Evolutionary conservation across 495 filamentous ascomycete genomes (phyloP).

Genomic region (Penicillium silybi): DNA sequence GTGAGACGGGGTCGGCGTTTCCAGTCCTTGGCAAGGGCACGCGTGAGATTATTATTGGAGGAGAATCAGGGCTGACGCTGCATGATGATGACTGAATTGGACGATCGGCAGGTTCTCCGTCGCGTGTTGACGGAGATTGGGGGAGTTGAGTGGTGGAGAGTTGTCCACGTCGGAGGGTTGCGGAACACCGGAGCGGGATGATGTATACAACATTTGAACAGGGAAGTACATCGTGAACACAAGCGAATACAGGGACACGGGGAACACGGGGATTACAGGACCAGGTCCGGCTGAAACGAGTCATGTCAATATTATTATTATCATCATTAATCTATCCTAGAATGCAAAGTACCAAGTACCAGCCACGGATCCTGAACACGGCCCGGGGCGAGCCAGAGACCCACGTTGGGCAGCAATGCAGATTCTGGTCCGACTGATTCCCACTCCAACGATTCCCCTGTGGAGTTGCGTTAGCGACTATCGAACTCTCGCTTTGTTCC

Average conservation of each 20-base stretch:
- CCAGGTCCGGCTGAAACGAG: background rate
- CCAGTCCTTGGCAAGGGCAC: slow-evolving; percentile 15
- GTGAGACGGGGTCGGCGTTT: slow-evolving; percentile 28
- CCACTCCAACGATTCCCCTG: too few species aligned
- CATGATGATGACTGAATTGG: slow-evolving; percentile 25
- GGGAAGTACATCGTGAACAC: background rate
- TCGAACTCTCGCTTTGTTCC: slow-evolving; percentile 1
- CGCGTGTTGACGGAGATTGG: slow-evolving; percentile 9
- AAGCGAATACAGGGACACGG: background rate
- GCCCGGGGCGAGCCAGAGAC: slow-evolving; percentile 23
- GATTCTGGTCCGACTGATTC: too few species aligned
- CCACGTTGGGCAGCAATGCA: slow-evolving; percentile 48
- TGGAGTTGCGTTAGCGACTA: slow-evolving; percentile 6
- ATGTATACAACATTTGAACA: background rate
- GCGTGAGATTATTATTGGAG: slow-evolving; percentile 19
- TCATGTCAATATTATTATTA: background rate
- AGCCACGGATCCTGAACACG: slow-evolving; percentile 9
- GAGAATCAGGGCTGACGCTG: slow-evolving; percentile 18
- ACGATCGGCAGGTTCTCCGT: slow-evolving; percentile 22
- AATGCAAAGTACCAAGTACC: background rate
- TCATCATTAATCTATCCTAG: background rate
- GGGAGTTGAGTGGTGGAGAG: slow-evolving; percentile 13
- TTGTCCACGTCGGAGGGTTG: slow-evolving; percentile 17
- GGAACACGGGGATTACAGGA: background rate
- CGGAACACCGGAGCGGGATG: slow-evolving; percentile 7